Percentiles rank a stretch among this genome's conserved stretches.
phyloP scores from a whole-genome alignment of 139 green algal species.

The Haematococcus sp. region DNA sequence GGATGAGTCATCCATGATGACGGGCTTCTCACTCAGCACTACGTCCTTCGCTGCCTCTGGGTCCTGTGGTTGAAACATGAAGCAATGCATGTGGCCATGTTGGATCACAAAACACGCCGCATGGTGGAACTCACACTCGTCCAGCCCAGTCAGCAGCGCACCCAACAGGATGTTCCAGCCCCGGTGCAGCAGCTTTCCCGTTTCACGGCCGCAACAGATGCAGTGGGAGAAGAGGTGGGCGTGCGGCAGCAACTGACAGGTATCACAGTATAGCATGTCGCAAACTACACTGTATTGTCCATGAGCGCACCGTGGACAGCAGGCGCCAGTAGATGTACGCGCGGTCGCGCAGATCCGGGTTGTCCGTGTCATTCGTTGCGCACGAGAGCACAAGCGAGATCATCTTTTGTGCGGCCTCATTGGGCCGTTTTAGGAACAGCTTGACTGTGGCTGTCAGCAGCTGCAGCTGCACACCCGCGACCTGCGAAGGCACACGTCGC shows the following conservation, averaged over 20 bases:
- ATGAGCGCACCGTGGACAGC: constrained; percentile 90
- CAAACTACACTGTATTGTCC: too few relatives aligned
- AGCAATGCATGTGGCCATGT: too few relatives aligned
- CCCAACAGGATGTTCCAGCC: neutral
- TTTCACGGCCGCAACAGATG: too few relatives aligned
- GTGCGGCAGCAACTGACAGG: neutral
- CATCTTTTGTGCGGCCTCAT: constrained; percentile 85
- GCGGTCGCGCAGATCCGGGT: constrained; percentile 95
- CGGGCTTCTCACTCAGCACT: constrained; percentile 90
- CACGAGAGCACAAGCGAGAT: constrained; percentile 90
- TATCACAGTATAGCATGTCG: too few relatives aligned
- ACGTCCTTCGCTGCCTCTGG: constrained; percentile 62
- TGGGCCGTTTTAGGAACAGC: constrained; percentile 96
- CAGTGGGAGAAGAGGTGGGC: neutral
- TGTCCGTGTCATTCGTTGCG: constrained; percentile 94
- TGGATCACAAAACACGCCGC: too few relatives aligned
- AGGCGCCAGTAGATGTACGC: constrained; percentile 99
- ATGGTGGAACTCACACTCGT: neutral
- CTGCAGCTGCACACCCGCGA: constrained; percentile 88
- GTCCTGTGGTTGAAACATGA: too few relatives aligned
- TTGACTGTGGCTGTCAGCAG: constrained; percentile 98
- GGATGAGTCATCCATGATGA: constrained; percentile 76
- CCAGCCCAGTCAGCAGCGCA: neutral
- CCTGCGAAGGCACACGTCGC: constrained; percentile 2
- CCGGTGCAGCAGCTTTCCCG: too few relatives aligned